Percentiles rank a stretch among this genome's conserved stretches.
Conservation (phyloP, 805 yeast genomes). For the Metschnikowia santaceciliae region DNA sequence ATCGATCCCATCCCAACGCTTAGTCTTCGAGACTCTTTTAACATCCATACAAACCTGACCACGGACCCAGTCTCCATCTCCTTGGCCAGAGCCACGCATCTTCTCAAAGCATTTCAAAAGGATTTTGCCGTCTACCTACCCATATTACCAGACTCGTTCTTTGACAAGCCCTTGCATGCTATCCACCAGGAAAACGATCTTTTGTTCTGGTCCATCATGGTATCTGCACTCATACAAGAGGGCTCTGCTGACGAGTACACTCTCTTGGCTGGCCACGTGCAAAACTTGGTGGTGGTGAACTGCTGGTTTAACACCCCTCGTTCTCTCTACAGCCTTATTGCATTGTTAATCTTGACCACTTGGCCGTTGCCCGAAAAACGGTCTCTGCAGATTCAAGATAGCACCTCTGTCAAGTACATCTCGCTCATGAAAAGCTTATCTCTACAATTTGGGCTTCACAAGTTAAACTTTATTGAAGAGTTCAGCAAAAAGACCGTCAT, state of each 20-base stretch:
- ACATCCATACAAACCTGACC: constrained; percentile 14
- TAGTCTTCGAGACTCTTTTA: constrained; percentile 12
- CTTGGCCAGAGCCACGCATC: constrained; percentile 9
- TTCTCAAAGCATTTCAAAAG: constrained; percentile 8
- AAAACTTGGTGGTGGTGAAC: constrained; percentile 35
- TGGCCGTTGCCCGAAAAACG: constrained; percentile 39
- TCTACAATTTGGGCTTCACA: constrained; percentile 42
- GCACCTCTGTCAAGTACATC: constrained; percentile 33
- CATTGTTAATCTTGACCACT: constrained; percentile 40
- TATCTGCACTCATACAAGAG: constrained; percentile 30
- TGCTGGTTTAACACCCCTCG: constrained; percentile 47
- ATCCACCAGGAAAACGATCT: constrained; percentile 29
- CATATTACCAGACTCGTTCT: constrained; percentile 14
- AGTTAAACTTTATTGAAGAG: constrained; percentile 38
- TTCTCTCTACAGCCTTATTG: constrained; percentile 35
- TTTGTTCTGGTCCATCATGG: constrained; percentile 40
- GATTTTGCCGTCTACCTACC: constrained; percentile 14
- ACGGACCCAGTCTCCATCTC: constrained; percentile 11
- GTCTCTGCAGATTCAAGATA: constrained; percentile 25
- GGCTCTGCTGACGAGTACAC: constrained; percentile 19
- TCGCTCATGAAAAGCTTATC: constrained; percentile 38
- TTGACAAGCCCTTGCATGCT: constrained; percentile 11
- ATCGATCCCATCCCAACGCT: constrained; percentile 18
- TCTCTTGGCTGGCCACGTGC: constrained; percentile 29
- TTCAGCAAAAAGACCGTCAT: constrained; percentile 33